Evolutionary conservation across 1,284 basidiomycete genomes (phyloP).

Genomic region (Takashimella koratensis): DNA sequence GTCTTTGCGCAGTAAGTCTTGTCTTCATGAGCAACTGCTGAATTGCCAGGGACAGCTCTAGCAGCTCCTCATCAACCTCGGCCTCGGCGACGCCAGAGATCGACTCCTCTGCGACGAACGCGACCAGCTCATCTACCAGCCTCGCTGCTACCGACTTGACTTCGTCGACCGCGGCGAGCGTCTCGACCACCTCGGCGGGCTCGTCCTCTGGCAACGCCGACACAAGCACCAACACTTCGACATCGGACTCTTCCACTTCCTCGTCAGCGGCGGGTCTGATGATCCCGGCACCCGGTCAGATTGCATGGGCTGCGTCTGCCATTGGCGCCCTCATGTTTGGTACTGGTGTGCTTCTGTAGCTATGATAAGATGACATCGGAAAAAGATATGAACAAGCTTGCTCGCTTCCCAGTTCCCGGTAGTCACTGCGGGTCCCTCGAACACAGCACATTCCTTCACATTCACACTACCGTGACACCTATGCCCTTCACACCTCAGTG

Average conservation of each 20-base stretch:
- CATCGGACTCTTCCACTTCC: not conserved
- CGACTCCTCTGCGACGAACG: not conserved
- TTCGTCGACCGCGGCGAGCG: not conserved
- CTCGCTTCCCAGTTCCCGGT: too few species aligned
- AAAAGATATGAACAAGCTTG: too few species aligned
- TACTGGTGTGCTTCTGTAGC: not conserved
- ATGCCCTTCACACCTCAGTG: too few species aligned
- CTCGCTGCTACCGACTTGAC: not conserved
- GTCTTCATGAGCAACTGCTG: not conserved
- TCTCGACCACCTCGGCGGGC: not conserved
- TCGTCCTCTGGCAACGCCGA: not conserved
- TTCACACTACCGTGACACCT: too few species aligned
- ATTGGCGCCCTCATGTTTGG: not conserved
- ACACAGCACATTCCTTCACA: too few species aligned
- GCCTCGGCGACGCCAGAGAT: not conserved
- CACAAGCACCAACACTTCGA: not conserved
- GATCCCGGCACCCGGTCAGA: not conserved
- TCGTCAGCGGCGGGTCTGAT: not conserved
- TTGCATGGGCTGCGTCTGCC: not conserved
- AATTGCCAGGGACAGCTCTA: not conserved
- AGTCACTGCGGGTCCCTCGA: too few species aligned
- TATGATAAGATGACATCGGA: not conserved
- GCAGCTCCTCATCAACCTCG: not conserved
- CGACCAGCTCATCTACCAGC: too few species aligned
- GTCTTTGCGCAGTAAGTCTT: not conserved